These are phyloP conservation scores for Tulasnella sp. DNA, from an alignment of 768 basidiomycete species.

Conservation along the genomic window DNA sequence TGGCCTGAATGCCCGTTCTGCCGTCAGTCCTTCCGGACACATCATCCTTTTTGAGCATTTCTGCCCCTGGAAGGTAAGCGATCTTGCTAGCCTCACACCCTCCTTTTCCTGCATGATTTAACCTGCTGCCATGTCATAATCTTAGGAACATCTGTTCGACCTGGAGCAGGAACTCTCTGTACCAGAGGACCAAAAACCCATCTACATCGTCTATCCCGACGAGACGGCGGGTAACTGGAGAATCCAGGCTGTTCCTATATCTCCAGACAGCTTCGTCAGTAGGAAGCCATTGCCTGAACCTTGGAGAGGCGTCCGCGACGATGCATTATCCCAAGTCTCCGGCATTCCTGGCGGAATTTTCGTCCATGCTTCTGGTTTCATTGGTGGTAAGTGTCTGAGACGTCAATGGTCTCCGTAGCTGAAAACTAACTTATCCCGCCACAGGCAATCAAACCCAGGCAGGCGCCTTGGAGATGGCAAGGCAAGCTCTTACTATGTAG, in stretches of 20 bases:
- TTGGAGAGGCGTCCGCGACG: slow-evolving; percentile 91
- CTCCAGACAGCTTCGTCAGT: slow-evolving; percentile 81
- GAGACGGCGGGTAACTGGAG: slow-evolving; percentile 76
- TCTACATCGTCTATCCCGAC: slow-evolving; percentile 90
- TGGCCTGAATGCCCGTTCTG: slow-evolving; percentile 53
- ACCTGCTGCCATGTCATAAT: not conserved
- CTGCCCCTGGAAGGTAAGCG: slow-evolving; percentile 79
- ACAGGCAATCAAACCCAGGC: slow-evolving; percentile 85
- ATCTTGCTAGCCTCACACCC: not conserved
- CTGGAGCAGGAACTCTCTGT: slow-evolving; percentile 61
- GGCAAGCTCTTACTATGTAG: slow-evolving; percentile 55
- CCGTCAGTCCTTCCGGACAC: slow-evolving; percentile 65
- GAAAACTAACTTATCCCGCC: not conserved
- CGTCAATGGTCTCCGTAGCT: not conserved
- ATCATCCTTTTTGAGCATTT: slow-evolving; percentile 77
- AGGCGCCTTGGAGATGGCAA: slow-evolving; percentile 78
- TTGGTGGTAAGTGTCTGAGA: slow-evolving; percentile 63
- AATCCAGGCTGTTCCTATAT: slow-evolving; percentile 83
- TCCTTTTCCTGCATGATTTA: not conserved
- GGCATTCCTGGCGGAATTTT: slow-evolving; percentile 85
- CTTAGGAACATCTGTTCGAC: slow-evolving; percentile 84
- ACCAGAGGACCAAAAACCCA: slow-evolving; percentile 51
- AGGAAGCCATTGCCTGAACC: slow-evolving; percentile 87
- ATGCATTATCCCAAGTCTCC: slow-evolving; percentile 63
- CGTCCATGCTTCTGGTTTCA: slow-evolving; percentile 94